Conservation (phyloP, 139 green algal species). For the Asterochloris erici region DNA sequence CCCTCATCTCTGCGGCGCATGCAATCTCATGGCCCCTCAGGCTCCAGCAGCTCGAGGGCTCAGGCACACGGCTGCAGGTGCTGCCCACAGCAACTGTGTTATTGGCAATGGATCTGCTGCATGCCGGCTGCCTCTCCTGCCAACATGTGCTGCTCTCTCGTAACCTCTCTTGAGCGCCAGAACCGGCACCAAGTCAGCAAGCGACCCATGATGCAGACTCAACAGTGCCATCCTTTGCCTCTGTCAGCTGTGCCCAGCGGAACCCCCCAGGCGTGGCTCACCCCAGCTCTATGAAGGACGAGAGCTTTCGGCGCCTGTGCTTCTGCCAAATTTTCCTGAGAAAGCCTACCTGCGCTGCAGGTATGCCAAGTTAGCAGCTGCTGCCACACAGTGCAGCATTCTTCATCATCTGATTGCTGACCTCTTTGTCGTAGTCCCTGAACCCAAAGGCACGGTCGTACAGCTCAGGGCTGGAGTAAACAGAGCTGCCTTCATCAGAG, state of each 20-base stretch:
- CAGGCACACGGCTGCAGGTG: no score
- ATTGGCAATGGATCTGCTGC: no score
- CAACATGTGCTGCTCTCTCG: no score
- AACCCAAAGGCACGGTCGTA: conserved; percentile 8
- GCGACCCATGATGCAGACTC: no score
- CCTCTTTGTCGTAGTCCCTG: conserved; percentile 6
- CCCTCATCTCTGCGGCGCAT: no score
- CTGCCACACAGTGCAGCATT: background rate
- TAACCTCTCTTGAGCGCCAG: no score
- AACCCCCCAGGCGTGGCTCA: background rate
- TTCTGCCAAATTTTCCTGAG: background rate
- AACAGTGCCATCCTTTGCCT: no score
- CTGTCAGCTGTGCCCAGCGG: background rate
- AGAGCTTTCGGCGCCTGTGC: background rate
- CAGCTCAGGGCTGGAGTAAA: conserved; percentile 6
- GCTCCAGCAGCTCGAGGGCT: no score
- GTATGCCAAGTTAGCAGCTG: background rate
- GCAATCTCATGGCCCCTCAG: no score
- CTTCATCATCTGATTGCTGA: background rate
- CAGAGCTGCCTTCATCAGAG: background rate
- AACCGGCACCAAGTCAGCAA: no score
- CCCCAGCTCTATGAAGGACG: conserved; percentile 4
- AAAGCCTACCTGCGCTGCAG: background rate
- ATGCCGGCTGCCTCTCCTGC: no score
- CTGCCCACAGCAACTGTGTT: no score